Conservation (phyloP, 495 filamentous ascomycete species). For the Peziza echinospora region DNA sequence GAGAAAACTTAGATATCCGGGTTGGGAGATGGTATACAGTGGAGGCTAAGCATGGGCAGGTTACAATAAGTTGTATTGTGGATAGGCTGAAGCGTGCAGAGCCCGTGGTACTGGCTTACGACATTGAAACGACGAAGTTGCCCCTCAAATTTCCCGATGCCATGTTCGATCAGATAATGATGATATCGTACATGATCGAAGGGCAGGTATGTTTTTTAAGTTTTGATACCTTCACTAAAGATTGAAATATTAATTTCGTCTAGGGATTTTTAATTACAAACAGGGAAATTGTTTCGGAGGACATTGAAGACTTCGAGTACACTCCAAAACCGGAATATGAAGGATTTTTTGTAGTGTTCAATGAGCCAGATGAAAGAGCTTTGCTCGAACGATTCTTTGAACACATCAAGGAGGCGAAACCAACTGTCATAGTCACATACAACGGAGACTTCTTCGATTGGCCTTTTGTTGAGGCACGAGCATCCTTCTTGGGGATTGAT, state of each 20-base stretch:
- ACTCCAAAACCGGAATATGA: constrained; percentile 91
- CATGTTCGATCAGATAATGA: constrained; percentile 93
- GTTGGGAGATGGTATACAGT: constrained; percentile 96
- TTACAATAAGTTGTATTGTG: constrained; percentile 61
- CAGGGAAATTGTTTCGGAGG: constrained; percentile 89
- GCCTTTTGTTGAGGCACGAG: constrained; percentile 89
- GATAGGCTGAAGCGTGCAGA: constrained; percentile 77
- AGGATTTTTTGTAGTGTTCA: constrained; percentile 90
- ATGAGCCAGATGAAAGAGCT: constrained; percentile 80
- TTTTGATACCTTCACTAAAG: not conserved
- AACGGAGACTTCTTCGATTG: constrained; percentile 99
- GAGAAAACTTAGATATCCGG: constrained; percentile 48
- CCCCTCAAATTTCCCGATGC: constrained; percentile 97
- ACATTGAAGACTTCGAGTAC: constrained; percentile 96
- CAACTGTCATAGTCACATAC: constrained; percentile 94
- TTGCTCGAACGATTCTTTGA: constrained; percentile 83
- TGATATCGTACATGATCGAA: constrained; percentile 99
- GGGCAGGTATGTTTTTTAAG: constrained; percentile 34
- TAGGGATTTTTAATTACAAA: constrained; percentile 89
- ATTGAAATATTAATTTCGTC: not conserved
- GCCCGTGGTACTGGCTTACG: constrained; percentile 86
- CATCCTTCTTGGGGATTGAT: constrained; percentile 86
- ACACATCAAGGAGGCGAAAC: constrained; percentile 83
- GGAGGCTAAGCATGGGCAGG: constrained; percentile 75
- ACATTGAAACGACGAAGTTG: constrained; percentile 95